Evolutionary conservation across 2,329 filamentous ascomycete species (phyloP).

Genomic region (Trichoderma oligosporum): DNA sequence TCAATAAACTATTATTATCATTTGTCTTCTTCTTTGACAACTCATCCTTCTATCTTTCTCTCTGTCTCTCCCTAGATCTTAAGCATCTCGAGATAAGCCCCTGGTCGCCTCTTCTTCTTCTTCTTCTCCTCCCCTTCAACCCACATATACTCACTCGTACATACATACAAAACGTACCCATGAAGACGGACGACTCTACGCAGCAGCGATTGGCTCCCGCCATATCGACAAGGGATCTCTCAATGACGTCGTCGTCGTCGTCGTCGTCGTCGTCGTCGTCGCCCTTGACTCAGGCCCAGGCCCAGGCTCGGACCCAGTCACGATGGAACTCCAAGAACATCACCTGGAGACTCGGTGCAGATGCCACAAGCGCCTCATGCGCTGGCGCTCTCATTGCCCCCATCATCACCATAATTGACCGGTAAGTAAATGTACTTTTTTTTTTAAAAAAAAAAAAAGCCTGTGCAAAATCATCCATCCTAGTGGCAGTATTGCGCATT

Average conservation of each 20-base stretch:
- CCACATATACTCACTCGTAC: background rate
- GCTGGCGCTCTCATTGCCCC: constrained; percentile 77
- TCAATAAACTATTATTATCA: background rate
- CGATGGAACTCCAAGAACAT: constrained; percentile 76
- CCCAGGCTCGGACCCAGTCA: background rate
- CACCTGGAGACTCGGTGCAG: constrained; percentile 61
- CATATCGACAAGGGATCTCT: background rate
- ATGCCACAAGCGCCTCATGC: constrained; percentile 64
- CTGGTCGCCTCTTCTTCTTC: background rate
- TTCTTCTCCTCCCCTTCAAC: background rate
- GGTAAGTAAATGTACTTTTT: constrained; percentile 44
- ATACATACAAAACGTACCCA: no score
- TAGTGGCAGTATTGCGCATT: no score
- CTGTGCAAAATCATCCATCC: no score
- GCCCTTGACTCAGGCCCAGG: background rate
- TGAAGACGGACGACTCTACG: constrained; percentile 6
- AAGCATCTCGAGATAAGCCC: no score
- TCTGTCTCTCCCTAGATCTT: no score
- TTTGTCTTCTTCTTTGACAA: background rate
- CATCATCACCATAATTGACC: constrained; percentile 82
- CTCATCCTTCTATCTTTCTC: no score
- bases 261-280: background rate
- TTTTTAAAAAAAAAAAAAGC: no score
- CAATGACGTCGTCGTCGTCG: background rate
- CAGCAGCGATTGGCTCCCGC: background rate